These are phyloP conservation scores for Zygosaccharomyces bailii DNA, from an alignment of 805 yeast species.

Conservation along the genomic window DNA sequence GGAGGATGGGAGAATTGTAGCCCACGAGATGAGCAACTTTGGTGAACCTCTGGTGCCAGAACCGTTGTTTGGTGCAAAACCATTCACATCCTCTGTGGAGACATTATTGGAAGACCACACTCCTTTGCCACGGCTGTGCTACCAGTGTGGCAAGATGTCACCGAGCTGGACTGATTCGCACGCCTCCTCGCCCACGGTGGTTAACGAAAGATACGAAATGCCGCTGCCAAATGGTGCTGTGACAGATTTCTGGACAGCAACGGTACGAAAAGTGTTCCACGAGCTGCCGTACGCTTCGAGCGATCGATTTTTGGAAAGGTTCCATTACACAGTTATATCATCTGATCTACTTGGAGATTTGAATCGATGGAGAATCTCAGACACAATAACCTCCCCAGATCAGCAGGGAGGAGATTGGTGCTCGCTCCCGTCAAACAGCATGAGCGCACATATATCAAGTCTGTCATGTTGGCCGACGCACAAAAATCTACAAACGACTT, in stretches of 20 bases:
- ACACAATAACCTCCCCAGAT: slow-evolving; percentile 21
- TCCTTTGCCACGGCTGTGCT: not conserved
- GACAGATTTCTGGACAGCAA: not conserved
- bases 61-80: not conserved
- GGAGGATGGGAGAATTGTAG: not conserved
- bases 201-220: slow-evolving; percentile 17
- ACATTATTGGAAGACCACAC: not conserved
- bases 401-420: slow-evolving; percentile 13
- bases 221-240: not conserved
- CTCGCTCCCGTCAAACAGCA: slow-evolving; percentile 15
- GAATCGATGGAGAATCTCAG: slow-evolving; percentile 29
- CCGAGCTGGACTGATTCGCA: slow-evolving; percentile 12
- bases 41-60: not conserved
- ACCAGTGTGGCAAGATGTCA: not conserved
- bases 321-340: slow-evolving; percentile 47
- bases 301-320: slow-evolving; percentile 45
- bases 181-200: slow-evolving; percentile 32
- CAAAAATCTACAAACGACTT: slow-evolving; percentile 16
- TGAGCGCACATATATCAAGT: slow-evolving; percentile 9
- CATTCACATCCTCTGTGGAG: not conserved
- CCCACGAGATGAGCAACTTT: not conserved
- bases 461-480: slow-evolving; percentile 23
- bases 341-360: slow-evolving; percentile 46
- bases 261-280: slow-evolving; percentile 11
- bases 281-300: slow-evolving; percentile 12